A percentile compares a stretch with the other conserved stretches of the same genome.
These are phyloP conservation scores for Pyricularia sp. DNA, from an alignment of 2,329 filamentous ascomycete genomes.

Conservation along the genomic window DNA sequence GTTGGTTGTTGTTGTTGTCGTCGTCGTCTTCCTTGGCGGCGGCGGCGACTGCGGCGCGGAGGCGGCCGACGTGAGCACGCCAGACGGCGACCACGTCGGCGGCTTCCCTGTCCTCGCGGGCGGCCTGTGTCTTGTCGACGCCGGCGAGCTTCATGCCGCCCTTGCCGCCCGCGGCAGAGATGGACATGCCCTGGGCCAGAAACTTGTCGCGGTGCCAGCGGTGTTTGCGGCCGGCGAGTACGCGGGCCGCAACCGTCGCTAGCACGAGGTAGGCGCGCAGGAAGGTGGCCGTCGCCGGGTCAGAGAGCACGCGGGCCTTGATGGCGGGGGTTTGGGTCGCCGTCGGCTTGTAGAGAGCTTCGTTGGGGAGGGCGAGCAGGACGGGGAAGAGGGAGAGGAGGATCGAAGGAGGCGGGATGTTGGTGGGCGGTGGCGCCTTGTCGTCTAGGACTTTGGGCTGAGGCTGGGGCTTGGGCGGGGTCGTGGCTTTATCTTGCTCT, in stretches of 20 bases:
- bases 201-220: constrained; percentile 88
- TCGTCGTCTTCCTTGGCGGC: constrained; percentile 45
- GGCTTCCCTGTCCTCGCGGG: constrained; percentile 76
- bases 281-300: constrained; percentile 53
- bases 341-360: constrained; percentile 56
- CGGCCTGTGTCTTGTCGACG: constrained; percentile 73
- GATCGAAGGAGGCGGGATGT: constrained; percentile 80
- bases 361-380: constrained; percentile 57
- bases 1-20: constrained; percentile 4
- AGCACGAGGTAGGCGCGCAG: constrained; percentile 55
- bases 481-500: background rate
- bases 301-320: constrained; percentile 54
- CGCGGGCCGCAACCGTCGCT: constrained; percentile 60
- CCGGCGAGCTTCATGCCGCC: constrained; percentile 88
- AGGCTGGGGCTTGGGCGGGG: constrained; percentile 1
- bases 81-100: constrained; percentile 68
- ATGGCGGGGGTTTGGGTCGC: constrained; percentile 35
- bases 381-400: constrained; percentile 68
- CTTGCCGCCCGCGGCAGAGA: constrained; percentile 65
- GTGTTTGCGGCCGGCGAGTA: constrained; percentile 75
- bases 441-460: constrained; percentile 14
- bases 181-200: constrained; percentile 79
- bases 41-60: constrained; percentile 64
- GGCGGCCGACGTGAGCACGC: constrained; percentile 64
- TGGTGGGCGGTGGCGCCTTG: constrained; percentile 57